Evolutionary conservation across 148 eudicot species (phyloP).

Genomic region (Rhododendron kiyosumense): DNA sequence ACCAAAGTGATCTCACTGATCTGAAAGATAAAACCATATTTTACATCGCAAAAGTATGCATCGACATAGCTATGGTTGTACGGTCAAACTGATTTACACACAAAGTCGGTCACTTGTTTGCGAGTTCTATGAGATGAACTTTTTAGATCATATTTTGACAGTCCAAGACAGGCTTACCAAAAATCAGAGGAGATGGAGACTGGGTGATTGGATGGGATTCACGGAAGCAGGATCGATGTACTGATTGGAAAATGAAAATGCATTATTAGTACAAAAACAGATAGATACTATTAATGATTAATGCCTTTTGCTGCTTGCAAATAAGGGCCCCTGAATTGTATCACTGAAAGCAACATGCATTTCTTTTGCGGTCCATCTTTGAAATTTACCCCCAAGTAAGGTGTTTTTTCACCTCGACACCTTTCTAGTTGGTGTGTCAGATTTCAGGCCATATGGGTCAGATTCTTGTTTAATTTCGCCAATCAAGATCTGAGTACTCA

Average conservation of each 20-base stretch:
- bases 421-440: not conserved
- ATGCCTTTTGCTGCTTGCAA: not conserved
- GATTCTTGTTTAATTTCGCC: not conserved
- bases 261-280: not conserved
- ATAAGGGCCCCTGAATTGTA: not conserved
- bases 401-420: not conserved
- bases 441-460: slow-evolving; percentile 3
- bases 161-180: not conserved
- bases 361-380: not conserved
- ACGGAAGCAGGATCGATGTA: not conserved
- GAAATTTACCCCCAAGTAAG: not conserved
- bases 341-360: slow-evolving; percentile 5
- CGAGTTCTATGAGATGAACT: no score
- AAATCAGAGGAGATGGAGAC: not conserved
- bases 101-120: no score
- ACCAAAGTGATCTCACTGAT: not conserved
- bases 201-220: not conserved
- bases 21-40: no score
- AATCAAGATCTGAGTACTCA: not conserved
- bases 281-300: not conserved
- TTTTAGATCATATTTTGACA: not conserved
- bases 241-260: not conserved
- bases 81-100: not conserved
- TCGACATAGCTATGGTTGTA: not conserved
- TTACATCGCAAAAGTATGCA: not conserved